phyloP scores from a whole-genome alignment of 225 moss, liverwort and hornwort species.

The Anthoceros angustus region DNA sequence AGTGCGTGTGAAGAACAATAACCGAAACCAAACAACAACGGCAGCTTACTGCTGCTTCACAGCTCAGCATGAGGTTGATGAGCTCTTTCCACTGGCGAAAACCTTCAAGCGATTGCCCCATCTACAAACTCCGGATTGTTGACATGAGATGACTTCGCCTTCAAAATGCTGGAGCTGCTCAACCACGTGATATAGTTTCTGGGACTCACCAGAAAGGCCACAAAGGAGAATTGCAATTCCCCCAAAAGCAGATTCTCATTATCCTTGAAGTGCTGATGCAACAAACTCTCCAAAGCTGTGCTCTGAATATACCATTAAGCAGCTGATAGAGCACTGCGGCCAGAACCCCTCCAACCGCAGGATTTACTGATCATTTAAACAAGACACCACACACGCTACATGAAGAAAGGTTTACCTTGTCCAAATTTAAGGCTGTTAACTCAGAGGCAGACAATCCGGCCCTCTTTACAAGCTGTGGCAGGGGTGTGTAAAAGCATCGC shows the following conservation, averaged over 20 bases:
- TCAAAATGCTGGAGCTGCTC: not conserved
- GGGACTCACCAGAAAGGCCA: slow-evolving; percentile 69
- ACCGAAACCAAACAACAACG: not conserved
- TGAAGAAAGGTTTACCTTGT: slow-evolving; percentile 37
- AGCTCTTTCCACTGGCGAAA: slow-evolving; percentile 94
- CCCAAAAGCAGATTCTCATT: slow-evolving; percentile 69
- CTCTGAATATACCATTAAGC: slow-evolving; percentile 25
- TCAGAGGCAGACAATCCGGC: slow-evolving; percentile 57
- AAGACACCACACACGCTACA: not conserved
- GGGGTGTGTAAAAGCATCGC: slow-evolving; percentile 75
- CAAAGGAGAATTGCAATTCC: slow-evolving; percentile 77
- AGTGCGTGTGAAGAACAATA: not conserved
- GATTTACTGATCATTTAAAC: not conserved
- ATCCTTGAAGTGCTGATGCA: slow-evolving; percentile 43
- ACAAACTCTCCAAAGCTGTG: slow-evolving; percentile 49
- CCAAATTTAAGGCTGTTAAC: slow-evolving; percentile 78
- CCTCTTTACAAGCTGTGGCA: slow-evolving; percentile 71
- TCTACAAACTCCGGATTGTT: slow-evolving; percentile 28
- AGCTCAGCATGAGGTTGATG: slow-evolving; percentile 66
- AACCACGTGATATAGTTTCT: not conserved
- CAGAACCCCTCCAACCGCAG: not conserved
- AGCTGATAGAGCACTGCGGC: not conserved
- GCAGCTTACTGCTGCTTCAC: slow-evolving; percentile 62
- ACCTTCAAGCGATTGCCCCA: slow-evolving; percentile 95
- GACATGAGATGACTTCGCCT: not conserved